Percentiles rank a stretch among this genome's conserved stretches.
These are phyloP conservation scores for Torulaspora globosa DNA, from an alignment of 1,139 yeast species.

Conservation along the genomic window DNA sequence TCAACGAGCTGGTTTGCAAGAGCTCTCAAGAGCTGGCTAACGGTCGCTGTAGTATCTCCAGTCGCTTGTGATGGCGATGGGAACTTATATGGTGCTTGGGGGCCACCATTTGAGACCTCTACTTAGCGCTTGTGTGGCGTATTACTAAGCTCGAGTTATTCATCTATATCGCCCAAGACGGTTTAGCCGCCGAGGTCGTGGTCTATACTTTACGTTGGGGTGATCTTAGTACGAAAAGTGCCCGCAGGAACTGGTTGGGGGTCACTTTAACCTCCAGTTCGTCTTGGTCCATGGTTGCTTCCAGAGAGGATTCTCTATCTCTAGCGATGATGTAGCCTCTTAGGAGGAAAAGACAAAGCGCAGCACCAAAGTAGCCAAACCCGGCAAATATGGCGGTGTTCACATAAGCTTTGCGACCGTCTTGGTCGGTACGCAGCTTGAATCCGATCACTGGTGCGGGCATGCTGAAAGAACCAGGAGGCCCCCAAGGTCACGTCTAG, in stretches of 20 bases:
- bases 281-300: conserved; percentile 10
- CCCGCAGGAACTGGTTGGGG: conserved; percentile 2
- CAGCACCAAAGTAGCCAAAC: conserved; percentile 39
- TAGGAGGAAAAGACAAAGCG: conserved; percentile 33
- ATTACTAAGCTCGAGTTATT: too few relatives aligned
- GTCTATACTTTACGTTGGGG: conserved; percentile 4
- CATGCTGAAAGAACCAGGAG: conserved; percentile 49
- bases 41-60: not conserved
- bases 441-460: conserved; percentile 49
- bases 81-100: too few relatives aligned
- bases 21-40: not conserved
- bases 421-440: conserved; percentile 14
- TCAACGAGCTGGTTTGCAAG: not conserved
- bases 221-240: conserved; percentile 2
- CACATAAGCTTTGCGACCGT: conserved; percentile 41
- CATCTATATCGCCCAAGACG: not conserved
- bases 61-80: too few relatives aligned
- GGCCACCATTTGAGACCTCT: too few relatives aligned
- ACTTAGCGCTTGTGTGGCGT: too few relatives aligned
- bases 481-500: conserved; percentile 48
- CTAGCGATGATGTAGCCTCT: conserved; percentile 33
- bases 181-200: conserved; percentile 5
- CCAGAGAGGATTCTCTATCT: conserved; percentile 17
- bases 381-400: conserved; percentile 54
- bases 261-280: conserved; percentile 11